Conservation (phyloP, 139 green algal genomes). For the Chlorella sp. region DNA sequence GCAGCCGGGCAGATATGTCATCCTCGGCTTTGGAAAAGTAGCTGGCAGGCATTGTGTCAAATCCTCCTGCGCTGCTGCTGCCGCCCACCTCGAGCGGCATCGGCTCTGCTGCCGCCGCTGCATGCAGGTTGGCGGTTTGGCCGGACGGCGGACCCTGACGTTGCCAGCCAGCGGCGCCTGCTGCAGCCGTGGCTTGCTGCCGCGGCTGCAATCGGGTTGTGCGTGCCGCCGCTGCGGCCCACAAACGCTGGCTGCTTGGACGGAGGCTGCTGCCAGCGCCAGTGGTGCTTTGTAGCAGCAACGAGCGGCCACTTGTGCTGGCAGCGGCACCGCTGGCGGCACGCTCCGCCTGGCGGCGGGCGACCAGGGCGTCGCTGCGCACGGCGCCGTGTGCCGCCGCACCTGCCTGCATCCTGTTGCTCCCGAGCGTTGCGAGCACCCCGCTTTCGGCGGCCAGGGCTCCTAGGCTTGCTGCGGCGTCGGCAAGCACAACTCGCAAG, state of each 20-base stretch:
- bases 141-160: neutral
- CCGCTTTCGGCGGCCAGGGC: neutral
- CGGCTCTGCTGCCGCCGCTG: neutral
- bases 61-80: neutral
- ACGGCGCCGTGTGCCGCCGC: neutral
- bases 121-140: neutral
- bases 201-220: neutral
- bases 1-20: neutral
- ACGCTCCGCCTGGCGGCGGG: neutral
- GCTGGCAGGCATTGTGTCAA: neutral
- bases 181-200: neutral
- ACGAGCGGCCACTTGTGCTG: neutral
- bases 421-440: neutral
- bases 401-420: neutral
- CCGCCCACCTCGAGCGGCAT: neutral
- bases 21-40: neutral
- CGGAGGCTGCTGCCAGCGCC: neutral
- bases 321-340: neutral
- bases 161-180: neutral
- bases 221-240: too few relatives aligned
- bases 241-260: neutral
- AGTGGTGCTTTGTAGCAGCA: neutral
- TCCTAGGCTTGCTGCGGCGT: neutral
- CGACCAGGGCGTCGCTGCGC: neutral
- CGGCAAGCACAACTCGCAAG: neutral